Evolutionary conservation across 2,329 filamentous ascomycete genomes (phyloP).

Genomic region (Drechmeria coniospora): DNA sequence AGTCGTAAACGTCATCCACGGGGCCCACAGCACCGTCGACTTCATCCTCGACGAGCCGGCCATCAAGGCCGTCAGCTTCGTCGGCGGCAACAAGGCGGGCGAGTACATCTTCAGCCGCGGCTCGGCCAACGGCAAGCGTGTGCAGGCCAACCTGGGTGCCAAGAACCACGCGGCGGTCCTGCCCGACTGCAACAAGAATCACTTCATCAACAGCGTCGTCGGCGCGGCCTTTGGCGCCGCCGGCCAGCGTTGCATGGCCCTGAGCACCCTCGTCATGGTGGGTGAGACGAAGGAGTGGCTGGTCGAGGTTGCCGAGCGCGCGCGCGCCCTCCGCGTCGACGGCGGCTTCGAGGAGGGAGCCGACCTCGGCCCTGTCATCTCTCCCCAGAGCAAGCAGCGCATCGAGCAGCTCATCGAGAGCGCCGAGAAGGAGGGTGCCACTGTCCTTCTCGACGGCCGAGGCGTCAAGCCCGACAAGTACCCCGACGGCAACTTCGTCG

Average conservation of each 20-base stretch:
- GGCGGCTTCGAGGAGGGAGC: conserved; percentile 69
- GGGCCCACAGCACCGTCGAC: conserved; percentile 65
- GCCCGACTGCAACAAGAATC: conserved; percentile 82
- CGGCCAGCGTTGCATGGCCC: conserved; percentile 75
- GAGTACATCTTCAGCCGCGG: conserved; percentile 72
- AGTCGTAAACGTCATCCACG: conserved; percentile 73
- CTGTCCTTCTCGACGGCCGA: conserved; percentile 66
- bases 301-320: conserved; percentile 59
- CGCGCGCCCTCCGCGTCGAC: conserved; percentile 57
- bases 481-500: conserved; percentile 74
- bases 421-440: conserved; percentile 68
- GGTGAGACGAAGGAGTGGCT: conserved; percentile 78
- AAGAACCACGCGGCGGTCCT: conserved; percentile 81
- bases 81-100: conserved; percentile 75
- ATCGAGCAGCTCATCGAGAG: conserved; percentile 63
- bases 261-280: conserved; percentile 70
- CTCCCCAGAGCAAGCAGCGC: conserved; percentile 59
- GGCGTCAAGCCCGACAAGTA: conserved; percentile 63
- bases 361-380: conserved; percentile 72
- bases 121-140: conserved; percentile 74
- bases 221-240: conserved; percentile 76
- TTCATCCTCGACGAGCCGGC: conserved; percentile 74
- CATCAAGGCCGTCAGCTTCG: conserved; percentile 79
- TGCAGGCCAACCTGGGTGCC: conserved; percentile 74
- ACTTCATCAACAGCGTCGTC: conserved; percentile 69